Evolutionary conservation across 176 grass and related monocot species (phyloP), one percentile per base, ranked within the genome.

Genomic region (Tillandsia leiboldiana): DNA sequence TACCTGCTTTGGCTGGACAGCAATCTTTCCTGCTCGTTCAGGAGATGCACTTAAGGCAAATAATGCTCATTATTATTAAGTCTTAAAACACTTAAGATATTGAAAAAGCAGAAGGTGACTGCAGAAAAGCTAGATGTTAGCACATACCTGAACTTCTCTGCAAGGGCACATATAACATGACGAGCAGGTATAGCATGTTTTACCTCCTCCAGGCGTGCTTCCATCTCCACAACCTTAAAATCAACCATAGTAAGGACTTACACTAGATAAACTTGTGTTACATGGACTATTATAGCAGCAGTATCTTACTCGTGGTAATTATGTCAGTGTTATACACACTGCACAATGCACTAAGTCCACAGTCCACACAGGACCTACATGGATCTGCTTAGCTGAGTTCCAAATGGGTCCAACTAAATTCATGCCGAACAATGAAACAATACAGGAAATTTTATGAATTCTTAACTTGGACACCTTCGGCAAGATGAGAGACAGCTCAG

Each of bases 1-100:
- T 49, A 77, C 94, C 94, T 99, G 94, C 80, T 93, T 99, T 23
- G 84, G 77, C 84, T 93, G 94, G 79, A 99, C 83, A 14, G 70
- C 14, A 75, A 86, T 50, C 79, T 85, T 93, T 80, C 94, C 87
- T 57, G 54, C 56, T 80, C 94, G 90, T 51, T 72, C 84, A 23
- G 94, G 48, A 23, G 94, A 88, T 70, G 75, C 59, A 57, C 89
- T 86, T 73, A 56, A 73, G 57, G 52, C 58, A 67, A 28, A 70
- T 48, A 63, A 78, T 62, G 23, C 26, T 64, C 10, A 17, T 83
- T 83, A 71, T 51, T 66, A 26, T 22, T 49, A 48, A 57, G 48
- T 66, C 33, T 23, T 73, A 64, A 18, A 65, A 2, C 49, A 68
- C 33, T 23, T 70, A 64, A 18, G 56, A 2, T 57, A 68, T 22